Evolutionary conservation across 2,329 filamentous ascomycete genomes (phyloP).

Genomic region (Colletotrichum costaricense): DNA sequence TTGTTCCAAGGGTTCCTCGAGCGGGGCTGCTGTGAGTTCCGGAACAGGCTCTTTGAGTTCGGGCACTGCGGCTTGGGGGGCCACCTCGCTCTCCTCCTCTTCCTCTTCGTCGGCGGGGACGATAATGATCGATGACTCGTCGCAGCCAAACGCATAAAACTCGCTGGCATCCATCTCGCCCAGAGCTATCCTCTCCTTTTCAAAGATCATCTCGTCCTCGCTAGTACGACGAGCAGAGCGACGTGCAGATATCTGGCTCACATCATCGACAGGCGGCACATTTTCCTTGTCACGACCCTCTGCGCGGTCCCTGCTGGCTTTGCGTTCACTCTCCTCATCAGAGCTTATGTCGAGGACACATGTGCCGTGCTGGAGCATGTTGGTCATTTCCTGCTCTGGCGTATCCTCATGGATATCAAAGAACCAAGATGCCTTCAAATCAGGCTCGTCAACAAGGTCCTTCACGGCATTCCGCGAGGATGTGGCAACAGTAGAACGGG

Average conservation of each 20-base stretch:
- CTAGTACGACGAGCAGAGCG: conserved; percentile 46
- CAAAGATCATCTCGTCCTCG: conserved; percentile 68
- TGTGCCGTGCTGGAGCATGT: conserved; percentile 91
- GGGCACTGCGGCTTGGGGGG: conserved; percentile 6
- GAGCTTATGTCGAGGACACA: conserved; percentile 89
- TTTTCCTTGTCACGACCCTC: conserved; percentile 91
- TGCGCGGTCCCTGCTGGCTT: conserved; percentile 61
- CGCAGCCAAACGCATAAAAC: conserved; percentile 75
- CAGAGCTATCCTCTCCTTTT: conserved; percentile 73
- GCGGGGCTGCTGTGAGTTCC: conserved; percentile 39
- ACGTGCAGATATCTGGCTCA: conserved; percentile 65
- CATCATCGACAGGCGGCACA: conserved; percentile 77
- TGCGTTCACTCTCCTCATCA: conserved; percentile 79
- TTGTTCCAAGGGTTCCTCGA: conserved; percentile 36
- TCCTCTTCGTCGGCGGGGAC: conserved; percentile 70
- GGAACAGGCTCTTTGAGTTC: conserved; percentile 41
- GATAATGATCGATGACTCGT: conserved; percentile 70
- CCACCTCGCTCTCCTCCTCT: conserved; percentile 41
- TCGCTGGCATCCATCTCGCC: conserved; percentile 75
- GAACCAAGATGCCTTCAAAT: conserved; percentile 78
- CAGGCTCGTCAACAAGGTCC: conserved; percentile 55
- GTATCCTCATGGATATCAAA: conserved; percentile 97
- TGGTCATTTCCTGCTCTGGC: conserved; percentile 89
- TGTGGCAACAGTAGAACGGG: conserved; percentile 49
- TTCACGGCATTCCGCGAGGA: conserved; percentile 38